These are phyloP conservation scores for Aspergillus steynii DNA, from an alignment of 495 filamentous ascomycete species.

Conservation along the genomic window DNA sequence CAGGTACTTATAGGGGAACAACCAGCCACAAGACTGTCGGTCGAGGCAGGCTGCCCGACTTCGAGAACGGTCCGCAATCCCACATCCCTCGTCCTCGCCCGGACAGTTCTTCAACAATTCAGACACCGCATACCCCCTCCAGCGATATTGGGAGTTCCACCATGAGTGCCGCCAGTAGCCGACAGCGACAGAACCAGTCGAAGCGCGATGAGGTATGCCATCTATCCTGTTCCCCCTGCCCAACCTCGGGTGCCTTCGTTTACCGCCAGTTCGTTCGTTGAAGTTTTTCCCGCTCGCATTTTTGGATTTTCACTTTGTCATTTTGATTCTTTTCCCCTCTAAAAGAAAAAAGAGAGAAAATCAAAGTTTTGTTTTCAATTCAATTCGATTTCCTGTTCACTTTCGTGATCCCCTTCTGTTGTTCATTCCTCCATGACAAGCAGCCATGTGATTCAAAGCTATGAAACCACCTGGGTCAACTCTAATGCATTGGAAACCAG, in stretches of 20 bases:
- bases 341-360: too few species aligned
- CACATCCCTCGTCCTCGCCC: constrained; percentile 83
- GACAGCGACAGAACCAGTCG: constrained; percentile 86
- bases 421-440: not conserved
- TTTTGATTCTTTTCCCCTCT: not conserved
- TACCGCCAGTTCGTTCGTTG: not conserved
- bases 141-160: constrained; percentile 54
- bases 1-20: constrained; percentile 52
- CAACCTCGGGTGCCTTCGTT: constrained; percentile 4
- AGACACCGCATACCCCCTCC: constrained; percentile 68
- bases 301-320: not conserved
- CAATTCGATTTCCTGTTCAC: not conserved
- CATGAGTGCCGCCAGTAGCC: constrained; percentile 73
- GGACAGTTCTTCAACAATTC: constrained; percentile 55
- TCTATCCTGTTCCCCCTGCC: not conserved
- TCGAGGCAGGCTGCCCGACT: constrained; percentile 67
- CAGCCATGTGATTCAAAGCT: not conserved
- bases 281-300: not conserved
- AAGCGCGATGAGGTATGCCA: constrained; percentile 94
- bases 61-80: constrained; percentile 63
- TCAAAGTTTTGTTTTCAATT: too few species aligned
- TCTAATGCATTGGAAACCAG: constrained; percentile 43
- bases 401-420: not conserved
- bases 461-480: not conserved
- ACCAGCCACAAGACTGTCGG: constrained; percentile 49